These are phyloP conservation scores for Blastocystis hominis DNA, from an alignment of 352 stramenopile species.

Conservation along the genomic window DNA sequence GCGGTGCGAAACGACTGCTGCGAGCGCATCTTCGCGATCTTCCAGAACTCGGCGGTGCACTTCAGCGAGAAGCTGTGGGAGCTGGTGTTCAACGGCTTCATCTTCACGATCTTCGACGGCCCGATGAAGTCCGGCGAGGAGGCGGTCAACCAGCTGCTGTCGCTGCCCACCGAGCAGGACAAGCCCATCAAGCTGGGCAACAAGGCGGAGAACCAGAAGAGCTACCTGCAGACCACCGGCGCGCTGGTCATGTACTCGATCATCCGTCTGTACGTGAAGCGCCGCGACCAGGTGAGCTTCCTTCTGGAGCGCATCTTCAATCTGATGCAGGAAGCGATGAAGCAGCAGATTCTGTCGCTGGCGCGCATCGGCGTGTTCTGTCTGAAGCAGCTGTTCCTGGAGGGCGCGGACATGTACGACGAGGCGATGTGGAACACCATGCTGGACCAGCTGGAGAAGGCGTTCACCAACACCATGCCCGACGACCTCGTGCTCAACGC, in stretches of 20 bases:
- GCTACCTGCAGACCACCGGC: slow-evolving; percentile 32
- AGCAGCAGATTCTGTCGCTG: slow-evolving; percentile 59
- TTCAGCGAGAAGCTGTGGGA: slow-evolving; percentile 72
- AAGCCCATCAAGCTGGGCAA: slow-evolving; percentile 26
- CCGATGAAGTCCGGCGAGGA: slow-evolving; percentile 42
- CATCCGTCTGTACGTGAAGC: slow-evolving; percentile 55
- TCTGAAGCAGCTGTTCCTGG: slow-evolving; percentile 55
- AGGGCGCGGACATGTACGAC: slow-evolving; percentile 15
- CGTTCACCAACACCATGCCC: slow-evolving; percentile 42
- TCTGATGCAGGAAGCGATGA: slow-evolving; percentile 58
- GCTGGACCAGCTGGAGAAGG: slow-evolving; percentile 36
- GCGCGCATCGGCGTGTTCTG: slow-evolving; percentile 59
- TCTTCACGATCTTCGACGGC: slow-evolving; percentile 72
- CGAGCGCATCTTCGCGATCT: slow-evolving; percentile 65
- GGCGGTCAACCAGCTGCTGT: slow-evolving; percentile 19
- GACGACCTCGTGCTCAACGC: slow-evolving; percentile 35
- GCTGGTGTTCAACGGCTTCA: slow-evolving; percentile 73
- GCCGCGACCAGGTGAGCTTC: slow-evolving; percentile 31
- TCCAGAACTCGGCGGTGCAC: slow-evolving; percentile 68
- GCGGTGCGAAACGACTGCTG: slow-evolving; percentile 66
- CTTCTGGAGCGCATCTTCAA: slow-evolving; percentile 56
- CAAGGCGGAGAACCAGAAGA: slow-evolving; percentile 14
- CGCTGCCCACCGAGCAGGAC: neutral
- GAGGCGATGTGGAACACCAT: slow-evolving; percentile 46
- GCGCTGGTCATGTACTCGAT: slow-evolving; percentile 57